Conservation (phyloP, 2,329 filamentous ascomycete genomes). For the Aspergillus eucalypticola region DNA sequence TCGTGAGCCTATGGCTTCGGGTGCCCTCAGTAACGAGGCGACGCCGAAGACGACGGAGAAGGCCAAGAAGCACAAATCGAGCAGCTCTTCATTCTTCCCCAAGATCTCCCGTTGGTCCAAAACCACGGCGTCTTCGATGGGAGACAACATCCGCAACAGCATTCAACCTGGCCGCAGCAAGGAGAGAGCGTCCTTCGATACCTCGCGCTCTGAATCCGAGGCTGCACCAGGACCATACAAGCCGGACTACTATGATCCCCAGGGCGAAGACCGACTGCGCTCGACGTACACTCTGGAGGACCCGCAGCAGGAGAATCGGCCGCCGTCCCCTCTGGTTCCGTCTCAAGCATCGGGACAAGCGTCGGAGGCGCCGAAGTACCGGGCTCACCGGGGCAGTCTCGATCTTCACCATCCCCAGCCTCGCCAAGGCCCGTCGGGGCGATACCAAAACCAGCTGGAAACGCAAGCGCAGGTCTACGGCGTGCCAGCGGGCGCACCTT, state of each 20-base stretch:
- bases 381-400: slow-evolving; percentile 64
- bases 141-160: slow-evolving; percentile 72
- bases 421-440: slow-evolving; percentile 61
- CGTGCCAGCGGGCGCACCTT: slow-evolving; percentile 22
- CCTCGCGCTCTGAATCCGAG: slow-evolving; percentile 77
- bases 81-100: slow-evolving; percentile 76
- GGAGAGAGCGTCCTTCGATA: slow-evolving; percentile 62
- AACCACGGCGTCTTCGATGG: slow-evolving; percentile 86
- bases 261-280: slow-evolving; percentile 48
- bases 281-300: slow-evolving; percentile 47
- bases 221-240: slow-evolving; percentile 63
- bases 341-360: slow-evolving; percentile 56
- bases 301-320: slow-evolving; percentile 46
- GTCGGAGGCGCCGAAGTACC: slow-evolving; percentile 62
- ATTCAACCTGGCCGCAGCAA: slow-evolving; percentile 53
- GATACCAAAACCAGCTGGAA: slow-evolving; percentile 63
- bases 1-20: slow-evolving; percentile 42
- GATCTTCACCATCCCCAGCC: slow-evolving; percentile 67
- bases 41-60: slow-evolving; percentile 71
- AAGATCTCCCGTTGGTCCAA: slow-evolving; percentile 98
- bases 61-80: slow-evolving; percentile 85
- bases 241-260: slow-evolving; percentile 47
- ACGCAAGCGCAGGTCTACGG: slow-evolving; percentile 59
- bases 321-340: slow-evolving; percentile 64
- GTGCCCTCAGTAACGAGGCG: slow-evolving; percentile 70